Conservation (phyloP, 768 basidiomycete genomes). For the Wakefieldia striispora region DNA sequence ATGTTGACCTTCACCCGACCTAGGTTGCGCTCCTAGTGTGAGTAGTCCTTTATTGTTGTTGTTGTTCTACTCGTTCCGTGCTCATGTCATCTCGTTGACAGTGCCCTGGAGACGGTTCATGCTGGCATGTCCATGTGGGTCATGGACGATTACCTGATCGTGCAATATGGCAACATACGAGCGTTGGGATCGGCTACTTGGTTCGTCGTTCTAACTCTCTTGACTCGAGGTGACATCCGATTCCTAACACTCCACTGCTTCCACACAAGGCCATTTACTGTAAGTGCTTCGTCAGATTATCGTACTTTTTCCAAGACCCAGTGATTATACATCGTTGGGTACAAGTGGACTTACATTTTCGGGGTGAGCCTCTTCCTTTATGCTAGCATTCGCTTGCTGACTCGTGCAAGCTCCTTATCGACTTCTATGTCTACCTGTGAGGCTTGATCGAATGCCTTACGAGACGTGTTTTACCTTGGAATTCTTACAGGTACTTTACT, state of each 20-base stretch:
- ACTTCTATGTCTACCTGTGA: slow-evolving; percentile 29
- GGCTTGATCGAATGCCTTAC: not conserved
- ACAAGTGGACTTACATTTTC: slow-evolving; percentile 21
- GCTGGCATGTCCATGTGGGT: slow-evolving; percentile 22
- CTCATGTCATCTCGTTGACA: not conserved
- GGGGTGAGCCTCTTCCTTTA: slow-evolving; percentile 15
- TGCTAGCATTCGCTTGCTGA: slow-evolving; percentile 3
- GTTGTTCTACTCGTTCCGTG: too few species aligned
- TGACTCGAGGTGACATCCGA: not conserved
- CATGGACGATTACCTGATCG: slow-evolving; percentile 25
- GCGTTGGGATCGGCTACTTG: slow-evolving; percentile 16
- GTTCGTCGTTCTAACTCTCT: slow-evolving; percentile 11
- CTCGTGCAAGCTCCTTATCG: slow-evolving; percentile 18
- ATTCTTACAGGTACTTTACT: slow-evolving; percentile 27
- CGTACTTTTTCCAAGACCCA: not conserved
- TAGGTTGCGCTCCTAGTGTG: slow-evolving; percentile 26
- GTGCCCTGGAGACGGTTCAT: slow-evolving; percentile 21
- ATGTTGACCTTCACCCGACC: not conserved
- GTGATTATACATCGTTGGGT: not conserved
- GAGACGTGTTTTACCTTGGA: not conserved
- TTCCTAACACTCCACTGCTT: not conserved
- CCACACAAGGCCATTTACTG: slow-evolving; percentile 14
- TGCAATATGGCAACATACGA: slow-evolving; percentile 10
- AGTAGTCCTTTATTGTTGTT: not conserved
- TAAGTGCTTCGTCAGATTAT: too few species aligned